A percentile compares a stretch with the other conserved stretches of the same genome.
Evolutionary conservation across 192 early-diverging fungal species (phyloP).

Genomic region (Backusella australiensis): DNA sequence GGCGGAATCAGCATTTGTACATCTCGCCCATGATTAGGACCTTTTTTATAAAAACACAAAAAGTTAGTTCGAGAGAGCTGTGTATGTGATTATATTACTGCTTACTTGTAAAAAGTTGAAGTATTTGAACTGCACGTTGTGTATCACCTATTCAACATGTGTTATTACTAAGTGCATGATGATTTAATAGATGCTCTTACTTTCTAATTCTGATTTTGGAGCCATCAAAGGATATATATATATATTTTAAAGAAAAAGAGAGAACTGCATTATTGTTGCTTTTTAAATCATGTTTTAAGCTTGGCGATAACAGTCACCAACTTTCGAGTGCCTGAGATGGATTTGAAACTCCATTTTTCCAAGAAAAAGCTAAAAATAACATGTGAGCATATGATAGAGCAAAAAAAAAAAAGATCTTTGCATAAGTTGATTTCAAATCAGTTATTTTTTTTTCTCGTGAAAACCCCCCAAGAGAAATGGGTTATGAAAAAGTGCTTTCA

Average conservation of each 20-base stretch:
- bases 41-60: not conserved
- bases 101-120: slow-evolving; percentile 12
- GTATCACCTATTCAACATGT: not conserved
- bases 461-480: no score
- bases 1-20: slow-evolving; percentile 17
- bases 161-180: not conserved
- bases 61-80: not conserved
- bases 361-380: no score
- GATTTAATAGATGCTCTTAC: not conserved
- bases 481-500: no score
- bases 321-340: no score
- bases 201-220: not conserved
- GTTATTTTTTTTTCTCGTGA: no score
- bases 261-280: not conserved
- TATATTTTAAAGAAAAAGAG: not conserved
- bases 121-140: slow-evolving; percentile 4
- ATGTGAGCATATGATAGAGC: no score
- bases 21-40: slow-evolving; percentile 13
- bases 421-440: no score
- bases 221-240: not conserved
- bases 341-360: no score
- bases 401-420: no score
- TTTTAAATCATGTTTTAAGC: not conserved
- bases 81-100: not conserved
- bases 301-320: not conserved